phyloP scores from a whole-genome alignment of 78 protist genomes.

The Dictyostelium brefeldianum region DNA sequence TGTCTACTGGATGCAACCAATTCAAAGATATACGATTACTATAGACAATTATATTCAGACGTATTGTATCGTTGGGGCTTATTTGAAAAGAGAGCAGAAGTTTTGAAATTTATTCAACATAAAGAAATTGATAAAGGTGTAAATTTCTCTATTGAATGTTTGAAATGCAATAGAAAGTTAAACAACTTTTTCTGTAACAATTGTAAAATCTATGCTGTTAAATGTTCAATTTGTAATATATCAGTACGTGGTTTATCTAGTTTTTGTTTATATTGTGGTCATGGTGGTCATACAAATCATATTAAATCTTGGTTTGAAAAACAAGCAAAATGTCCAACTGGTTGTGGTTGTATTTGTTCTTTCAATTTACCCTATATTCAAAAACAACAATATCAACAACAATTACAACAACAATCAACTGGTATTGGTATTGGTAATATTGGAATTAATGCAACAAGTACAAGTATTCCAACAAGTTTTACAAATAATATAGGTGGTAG shows the following conservation, averaged over 20 bases:
- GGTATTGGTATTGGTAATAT: no score
- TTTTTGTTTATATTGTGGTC: slow-evolving; percentile 83
- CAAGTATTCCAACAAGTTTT: background rate
- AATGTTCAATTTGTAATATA: slow-evolving; percentile 76
- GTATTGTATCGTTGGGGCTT: slow-evolving; percentile 61
- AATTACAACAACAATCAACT: background rate
- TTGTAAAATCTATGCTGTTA: slow-evolving; percentile 74
- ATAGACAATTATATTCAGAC: slow-evolving; percentile 34
- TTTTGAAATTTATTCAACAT: slow-evolving; percentile 37
- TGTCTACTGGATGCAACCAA: slow-evolving; percentile 27
- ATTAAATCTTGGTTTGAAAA: slow-evolving; percentile 69
- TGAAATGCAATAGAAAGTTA: slow-evolving; percentile 44
- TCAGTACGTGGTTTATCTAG: slow-evolving; percentile 71
- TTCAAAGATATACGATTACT: slow-evolving; percentile 42
- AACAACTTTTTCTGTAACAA: slow-evolving; percentile 36
- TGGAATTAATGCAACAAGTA: background rate
- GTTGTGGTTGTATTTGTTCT: slow-evolving; percentile 79
- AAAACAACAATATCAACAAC: slow-evolving; percentile 18
- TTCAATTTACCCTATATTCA: slow-evolving; percentile 18
- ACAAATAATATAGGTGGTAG: background rate
- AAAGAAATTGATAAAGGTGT: slow-evolving; percentile 7
- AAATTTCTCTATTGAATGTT: slow-evolving; percentile 28
- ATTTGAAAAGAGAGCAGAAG: slow-evolving; percentile 71
- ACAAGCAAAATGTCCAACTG: slow-evolving; percentile 79
- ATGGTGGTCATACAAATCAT: slow-evolving; percentile 85